phyloP scores from a whole-genome alignment of 2,329 filamentous ascomycete genomes.

The Pseudohalonectria lignicola region DNA sequence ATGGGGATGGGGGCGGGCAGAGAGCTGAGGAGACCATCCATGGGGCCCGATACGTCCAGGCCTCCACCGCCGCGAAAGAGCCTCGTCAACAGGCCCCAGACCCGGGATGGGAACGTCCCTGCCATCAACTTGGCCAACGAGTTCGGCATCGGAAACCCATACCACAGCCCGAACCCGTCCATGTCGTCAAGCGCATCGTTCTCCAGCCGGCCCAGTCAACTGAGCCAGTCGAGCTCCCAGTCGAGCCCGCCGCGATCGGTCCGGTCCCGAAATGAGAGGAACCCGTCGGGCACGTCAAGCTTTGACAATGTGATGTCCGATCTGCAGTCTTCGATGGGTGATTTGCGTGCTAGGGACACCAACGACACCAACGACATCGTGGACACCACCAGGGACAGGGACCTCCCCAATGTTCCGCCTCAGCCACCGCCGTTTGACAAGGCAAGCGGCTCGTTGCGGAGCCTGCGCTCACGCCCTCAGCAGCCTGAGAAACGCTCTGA shows the following conservation, averaged over 20 bases:
- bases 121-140: constrained; percentile 46
- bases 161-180: constrained; percentile 54
- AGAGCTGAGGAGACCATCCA: constrained; percentile 27
- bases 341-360: too few relatives aligned
- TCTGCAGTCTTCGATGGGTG: constrained; percentile 38
- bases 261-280: constrained; percentile 17
- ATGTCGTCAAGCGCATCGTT: constrained; percentile 54
- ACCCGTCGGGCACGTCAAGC: constrained; percentile 30
- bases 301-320: constrained; percentile 46
- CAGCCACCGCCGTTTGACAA: too few relatives aligned
- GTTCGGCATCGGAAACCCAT: constrained; percentile 51
- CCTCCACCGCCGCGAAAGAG: constrained; percentile 42
- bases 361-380: too few relatives aligned
- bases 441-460: constrained; percentile 4
- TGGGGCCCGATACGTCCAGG: constrained; percentile 38
- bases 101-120: constrained; percentile 23
- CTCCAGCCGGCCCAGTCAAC: constrained; percentile 43
- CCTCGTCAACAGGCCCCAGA: constrained; percentile 31
- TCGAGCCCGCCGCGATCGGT: constrained; percentile 42
- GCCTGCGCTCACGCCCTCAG: constrained; percentile 7
- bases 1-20: constrained; percentile 12
- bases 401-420: too few relatives aligned
- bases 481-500: constrained; percentile 2
- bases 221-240: constrained; percentile 48
- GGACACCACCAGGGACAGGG: constrained; percentile 3